A percentile compares a stretch with the other conserved stretches of the same genome.
phyloP scores from a whole-genome alignment of 1,139 yeast genomes.

The Nakaseomyces glabratus region DNA sequence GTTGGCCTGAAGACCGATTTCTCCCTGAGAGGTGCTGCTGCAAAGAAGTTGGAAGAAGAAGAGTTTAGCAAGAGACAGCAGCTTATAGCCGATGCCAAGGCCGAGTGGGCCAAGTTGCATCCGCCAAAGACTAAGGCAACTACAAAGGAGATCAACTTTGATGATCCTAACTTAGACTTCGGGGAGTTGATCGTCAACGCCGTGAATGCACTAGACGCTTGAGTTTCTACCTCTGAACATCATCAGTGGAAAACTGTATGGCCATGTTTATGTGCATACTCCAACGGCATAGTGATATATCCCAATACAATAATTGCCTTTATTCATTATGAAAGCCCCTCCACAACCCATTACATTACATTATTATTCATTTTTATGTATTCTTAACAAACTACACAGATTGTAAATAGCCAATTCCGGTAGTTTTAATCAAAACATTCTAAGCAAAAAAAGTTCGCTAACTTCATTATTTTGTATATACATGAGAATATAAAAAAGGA shows the following conservation, averaged over 20 bases:
- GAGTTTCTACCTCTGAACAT: too few species aligned
- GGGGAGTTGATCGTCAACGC: constrained; percentile 45
- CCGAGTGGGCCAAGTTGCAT: constrained; percentile 68
- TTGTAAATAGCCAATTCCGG: too few species aligned
- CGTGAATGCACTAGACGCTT: constrained; percentile 28
- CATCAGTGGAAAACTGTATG: constrained; percentile 13
- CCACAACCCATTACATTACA: too few species aligned
- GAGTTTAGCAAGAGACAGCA: constrained; percentile 62
- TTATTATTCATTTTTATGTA: too few species aligned
- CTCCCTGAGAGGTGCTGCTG: constrained; percentile 53
- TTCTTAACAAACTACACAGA: too few species aligned
- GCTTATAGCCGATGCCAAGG: constrained; percentile 80
- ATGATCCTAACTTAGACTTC: constrained; percentile 84
- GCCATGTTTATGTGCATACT: background rate
- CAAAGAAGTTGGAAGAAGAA: constrained; percentile 46
- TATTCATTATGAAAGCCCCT: too few species aligned
- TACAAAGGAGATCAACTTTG: constrained; percentile 52
- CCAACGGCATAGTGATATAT: background rate
- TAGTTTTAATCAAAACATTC: too few species aligned
- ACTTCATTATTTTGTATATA: too few species aligned
- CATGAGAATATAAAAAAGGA: too few species aligned
- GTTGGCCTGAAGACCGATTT: constrained; percentile 87
- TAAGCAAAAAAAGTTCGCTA: too few species aligned
- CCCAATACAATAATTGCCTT: too few species aligned
- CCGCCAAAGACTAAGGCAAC: constrained; percentile 20